Evolutionary conservation across 805 yeast genomes (phyloP).

Genomic region (Myxozyma udenii): DNA sequence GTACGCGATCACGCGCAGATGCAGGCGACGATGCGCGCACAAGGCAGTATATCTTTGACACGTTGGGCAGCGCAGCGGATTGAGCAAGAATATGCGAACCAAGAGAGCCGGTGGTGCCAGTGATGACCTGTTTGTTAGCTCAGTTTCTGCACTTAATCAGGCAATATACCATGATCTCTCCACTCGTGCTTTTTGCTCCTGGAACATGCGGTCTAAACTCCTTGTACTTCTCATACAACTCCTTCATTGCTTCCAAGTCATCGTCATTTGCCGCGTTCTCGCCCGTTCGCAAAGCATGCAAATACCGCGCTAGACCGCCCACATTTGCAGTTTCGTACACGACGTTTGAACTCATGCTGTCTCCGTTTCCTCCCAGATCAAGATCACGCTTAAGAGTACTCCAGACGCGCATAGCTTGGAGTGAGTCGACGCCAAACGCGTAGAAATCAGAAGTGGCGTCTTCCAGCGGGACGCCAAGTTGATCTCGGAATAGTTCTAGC

Average conservation of each 20-base stretch:
- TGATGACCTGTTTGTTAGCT: conserved; percentile 7
- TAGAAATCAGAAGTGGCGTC: conserved; percentile 14
- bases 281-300: conserved; percentile 9
- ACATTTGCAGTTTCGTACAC: conserved; percentile 18
- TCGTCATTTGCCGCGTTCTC: background rate
- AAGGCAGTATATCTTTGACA: conserved; percentile 18
- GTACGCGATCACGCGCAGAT: conserved; percentile 13
- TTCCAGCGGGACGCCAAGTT: conserved; percentile 5
- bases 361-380: conserved; percentile 16
- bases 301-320: conserved; percentile 7
- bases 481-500: conserved; percentile 5
- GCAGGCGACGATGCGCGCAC: conserved; percentile 15
- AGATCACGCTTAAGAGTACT: conserved; percentile 7
- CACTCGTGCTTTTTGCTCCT: conserved; percentile 4
- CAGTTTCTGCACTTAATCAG: background rate
- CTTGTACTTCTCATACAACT: conserved; percentile 17
- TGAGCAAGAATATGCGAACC: conserved; percentile 19
- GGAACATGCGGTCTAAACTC: conserved; percentile 9
- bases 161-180: conserved; percentile 9
- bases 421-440: conserved; percentile 16
- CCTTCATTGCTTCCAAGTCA: conserved; percentile 10
- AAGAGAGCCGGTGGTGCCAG: conserved; percentile 24
- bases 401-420: conserved; percentile 21
- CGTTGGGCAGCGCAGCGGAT: conserved; percentile 4
- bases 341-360: conserved; percentile 11